These are phyloP conservation scores for Ammopiptanthus mongolicus DNA, from an alignment of 306 rosid species.

Conservation along the genomic window DNA sequence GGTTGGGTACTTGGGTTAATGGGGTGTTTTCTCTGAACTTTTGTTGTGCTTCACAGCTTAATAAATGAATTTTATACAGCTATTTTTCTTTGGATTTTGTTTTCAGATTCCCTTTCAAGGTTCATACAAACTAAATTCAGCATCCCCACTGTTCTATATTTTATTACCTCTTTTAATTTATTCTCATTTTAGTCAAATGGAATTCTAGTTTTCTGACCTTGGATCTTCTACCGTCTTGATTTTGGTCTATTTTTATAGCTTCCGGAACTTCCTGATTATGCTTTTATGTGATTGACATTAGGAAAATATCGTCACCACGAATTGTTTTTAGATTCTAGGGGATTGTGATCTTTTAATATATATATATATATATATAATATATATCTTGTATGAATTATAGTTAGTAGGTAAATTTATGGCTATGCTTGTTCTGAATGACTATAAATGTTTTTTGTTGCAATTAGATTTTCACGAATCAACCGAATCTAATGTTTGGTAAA, in stretches of 20 bases:
- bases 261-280: not conserved
- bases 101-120: not conserved
- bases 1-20: not conserved
- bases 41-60: not conserved
- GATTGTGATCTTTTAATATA: not conserved
- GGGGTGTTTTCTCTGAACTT: not conserved
- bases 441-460: not conserved
- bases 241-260: not conserved
- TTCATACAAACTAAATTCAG: not conserved
- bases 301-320: not conserved
- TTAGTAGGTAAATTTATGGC: not conserved
- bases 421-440: not conserved
- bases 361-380: not conserved
- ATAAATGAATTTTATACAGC: not conserved
- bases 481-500: not conserved
- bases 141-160: not conserved
- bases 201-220: not conserved
- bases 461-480: not conserved
- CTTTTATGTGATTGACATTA: not conserved
- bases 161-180: not conserved
- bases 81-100: not conserved
- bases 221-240: not conserved
- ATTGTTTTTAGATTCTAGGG: not conserved
- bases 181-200: not conserved
- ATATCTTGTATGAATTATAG: not conserved